Percentiles rank a stretch among this genome's conserved stretches.
Evolutionary conservation across 2,329 filamentous ascomycete species (phyloP).

Genomic region (Ophiostoma triangulosporum): DNA sequence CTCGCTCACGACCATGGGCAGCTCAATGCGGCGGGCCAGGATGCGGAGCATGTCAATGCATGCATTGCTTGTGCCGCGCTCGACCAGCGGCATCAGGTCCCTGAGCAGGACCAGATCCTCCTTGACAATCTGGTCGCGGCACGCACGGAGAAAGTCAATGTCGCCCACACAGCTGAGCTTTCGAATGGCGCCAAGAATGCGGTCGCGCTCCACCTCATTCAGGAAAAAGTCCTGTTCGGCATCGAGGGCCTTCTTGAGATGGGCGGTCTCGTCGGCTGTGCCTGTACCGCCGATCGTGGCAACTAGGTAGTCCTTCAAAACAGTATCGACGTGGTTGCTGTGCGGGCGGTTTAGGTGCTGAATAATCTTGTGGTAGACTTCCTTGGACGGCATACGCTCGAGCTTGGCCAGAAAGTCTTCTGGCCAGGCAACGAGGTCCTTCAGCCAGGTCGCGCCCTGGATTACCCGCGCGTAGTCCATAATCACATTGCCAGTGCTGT

Average conservation of each 20-base stretch:
- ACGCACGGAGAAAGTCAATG: slow-evolving; percentile 9
- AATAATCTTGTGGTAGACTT: slow-evolving; percentile 12
- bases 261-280: slow-evolving; percentile 1
- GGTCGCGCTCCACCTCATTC: slow-evolving; percentile 13
- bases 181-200: slow-evolving; percentile 11
- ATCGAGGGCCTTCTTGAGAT: slow-evolving; percentile 9
- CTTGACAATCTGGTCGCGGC: slow-evolving; percentile 11
- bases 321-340: slow-evolving; percentile 1
- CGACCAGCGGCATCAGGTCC: slow-evolving; percentile 12
- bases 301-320: slow-evolving; percentile 10
- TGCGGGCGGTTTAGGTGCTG: slow-evolving; percentile 8
- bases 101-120: slow-evolving; percentile 14
- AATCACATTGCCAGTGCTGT: slow-evolving; percentile 13
- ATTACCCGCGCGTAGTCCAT: slow-evolving; percentile 12
- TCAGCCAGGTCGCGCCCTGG: slow-evolving; percentile 10
- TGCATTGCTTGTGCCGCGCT: slow-evolving; percentile 9
- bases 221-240: slow-evolving; percentile 12
- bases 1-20: slow-evolving; percentile 9
- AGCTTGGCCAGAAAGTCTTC: slow-evolving; percentile 10
- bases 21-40: slow-evolving; percentile 12
- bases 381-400: slow-evolving; percentile 11
- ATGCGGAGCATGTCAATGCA: slow-evolving; percentile 14
- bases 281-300: slow-evolving; percentile 11
- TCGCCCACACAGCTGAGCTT: slow-evolving; percentile 8
- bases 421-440: slow-evolving; percentile 4